Evolutionary conservation across 768 basidiomycete genomes (phyloP), one percentile per base, ranked within the genome.

Genomic region (Asterophora lycoperdoides): DNA sequence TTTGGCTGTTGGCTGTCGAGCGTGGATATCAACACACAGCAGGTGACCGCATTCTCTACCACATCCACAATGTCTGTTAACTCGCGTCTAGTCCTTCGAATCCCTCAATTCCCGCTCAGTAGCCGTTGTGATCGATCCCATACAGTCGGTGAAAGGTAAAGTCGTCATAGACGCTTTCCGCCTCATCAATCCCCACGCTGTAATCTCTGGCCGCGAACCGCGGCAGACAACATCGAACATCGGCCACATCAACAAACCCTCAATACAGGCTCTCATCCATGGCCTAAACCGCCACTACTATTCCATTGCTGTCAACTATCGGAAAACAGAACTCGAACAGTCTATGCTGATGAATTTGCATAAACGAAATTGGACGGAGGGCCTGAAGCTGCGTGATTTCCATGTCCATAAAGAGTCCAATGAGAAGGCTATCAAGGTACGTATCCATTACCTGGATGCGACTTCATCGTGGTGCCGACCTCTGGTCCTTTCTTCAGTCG

Each of bases 161-260:
- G 96, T 99, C 36, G 96, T 98, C 42, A 97, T 99, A 55, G 96
- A 98, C 69, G 96, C 96, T 2, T 99, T 99, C 77, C 86, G 96
- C 50, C 85, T 93, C 38, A 98, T 99, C 70, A 89, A 89, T 64
- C 93, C 94, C 15, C 84, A 91, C 59, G 78, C 84, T 38, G 85
- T 97, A 52, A 84, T 96, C 54, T 76, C 87, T 49, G 96, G 96
- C 43, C 86, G 90, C 48, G 96, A 99, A 70, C 91, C 93, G 9
- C 81, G 96, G 19, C 96, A 98, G 67, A 95, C 93, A 46, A 99
- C 96, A 13, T 93, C 90, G 39, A 99, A 99, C 62, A 94, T 98
- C 54, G 96, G 96, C 2, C 94, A 97, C 62, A 89, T 99, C 69
- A 95, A 97, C 68, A 97, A 98, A 67, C 96, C 96, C n/a, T 91